phyloP scores from a whole-genome alignment of 2,329 filamentous ascomycete species.

The Magnaporthales sp. region DNA sequence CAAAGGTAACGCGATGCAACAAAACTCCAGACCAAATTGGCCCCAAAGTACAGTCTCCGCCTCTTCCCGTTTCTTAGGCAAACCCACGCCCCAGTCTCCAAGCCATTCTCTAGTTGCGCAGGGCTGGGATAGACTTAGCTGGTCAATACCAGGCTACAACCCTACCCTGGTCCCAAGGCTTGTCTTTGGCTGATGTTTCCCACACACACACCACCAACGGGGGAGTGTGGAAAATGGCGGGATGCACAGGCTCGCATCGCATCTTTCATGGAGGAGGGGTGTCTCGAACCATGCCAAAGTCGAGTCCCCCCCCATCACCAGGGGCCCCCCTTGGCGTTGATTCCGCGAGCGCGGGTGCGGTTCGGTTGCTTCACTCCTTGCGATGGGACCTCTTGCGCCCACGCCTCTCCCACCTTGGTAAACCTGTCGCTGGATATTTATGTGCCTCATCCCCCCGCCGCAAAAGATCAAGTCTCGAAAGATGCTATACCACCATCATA shows the following conservation, averaged over 20 bases:
- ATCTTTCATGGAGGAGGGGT: not conserved
- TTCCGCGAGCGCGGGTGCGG: not conserved
- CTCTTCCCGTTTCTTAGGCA: not conserved
- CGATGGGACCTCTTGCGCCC: not conserved
- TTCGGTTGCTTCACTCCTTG: not conserved
- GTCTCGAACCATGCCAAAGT: not conserved
- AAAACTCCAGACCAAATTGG: not conserved
- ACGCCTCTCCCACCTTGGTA: not conserved
- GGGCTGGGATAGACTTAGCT: not conserved
- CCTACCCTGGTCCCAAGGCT: not conserved
- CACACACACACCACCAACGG: not conserved
- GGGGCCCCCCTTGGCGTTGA: not conserved
- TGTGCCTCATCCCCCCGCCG: not conserved
- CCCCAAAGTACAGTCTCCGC: not conserved
- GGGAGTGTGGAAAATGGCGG: not conserved
- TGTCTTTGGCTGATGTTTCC: not conserved
- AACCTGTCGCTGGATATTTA: not conserved
- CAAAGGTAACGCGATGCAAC: not conserved
- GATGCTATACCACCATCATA: not conserved
- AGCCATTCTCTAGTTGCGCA: not conserved
- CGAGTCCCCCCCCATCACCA: not conserved
- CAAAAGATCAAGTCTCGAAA: not conserved
- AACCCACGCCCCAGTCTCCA: not conserved
- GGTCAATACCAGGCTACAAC: not conserved
- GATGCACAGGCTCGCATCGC: not conserved